Base-by-base conservation (phyloP, 768 basidiomycete genomes). In the Cubamyces sp. region DNA sequence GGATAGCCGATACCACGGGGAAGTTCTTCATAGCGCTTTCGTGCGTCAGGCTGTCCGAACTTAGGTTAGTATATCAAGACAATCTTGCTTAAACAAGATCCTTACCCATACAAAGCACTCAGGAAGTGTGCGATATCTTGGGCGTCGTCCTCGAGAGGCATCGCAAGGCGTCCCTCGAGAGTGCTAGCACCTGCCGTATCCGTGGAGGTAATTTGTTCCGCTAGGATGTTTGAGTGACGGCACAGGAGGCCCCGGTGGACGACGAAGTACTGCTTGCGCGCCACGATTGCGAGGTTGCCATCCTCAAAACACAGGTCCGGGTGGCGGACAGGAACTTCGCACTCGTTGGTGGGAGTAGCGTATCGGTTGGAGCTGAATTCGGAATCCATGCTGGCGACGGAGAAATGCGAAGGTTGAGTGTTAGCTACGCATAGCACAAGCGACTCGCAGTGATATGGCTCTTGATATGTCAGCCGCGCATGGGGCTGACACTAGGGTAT, bases 201-300 rank as follows among this genome's bases (percentile, higher is more conserved):
- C 6, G 64, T 25, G 18, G 41, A 69, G 5, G 75, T 70, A 39
- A 84, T 75, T 52, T 78, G 73, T 15, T 78, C 72, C 23, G 72
- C 68, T 5, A 91, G 73, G 39, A 84, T 78, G 1, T 69, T 67
- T 0, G 90, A 92, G 67, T 90, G 89, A 9, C 86, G 84, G 54
- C 76, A 81, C 15, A 92, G 74, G 15, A 91, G 73, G 14, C 88
- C 87, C 64, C 76, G 77, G 70, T 92, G 91, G 3, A 92, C 85
- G 57, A 88, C 71, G 69, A 92, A 92, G 69, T 88, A 90, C 57
- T 75, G 76, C 1, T 74, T 68, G 6, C 77, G 83, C 52, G 86
- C 77, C 49, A 87, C 78, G 30, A 92, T 71, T 16, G 83, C 87
- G 45, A 91, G 72, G 67, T 90, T 91, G 19, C 87, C 90, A 69